Evolutionary conservation across 306 rosid species (phyloP), one percentile per base, ranked within the genome.

Genomic region (Prunus campanulata): DNA sequence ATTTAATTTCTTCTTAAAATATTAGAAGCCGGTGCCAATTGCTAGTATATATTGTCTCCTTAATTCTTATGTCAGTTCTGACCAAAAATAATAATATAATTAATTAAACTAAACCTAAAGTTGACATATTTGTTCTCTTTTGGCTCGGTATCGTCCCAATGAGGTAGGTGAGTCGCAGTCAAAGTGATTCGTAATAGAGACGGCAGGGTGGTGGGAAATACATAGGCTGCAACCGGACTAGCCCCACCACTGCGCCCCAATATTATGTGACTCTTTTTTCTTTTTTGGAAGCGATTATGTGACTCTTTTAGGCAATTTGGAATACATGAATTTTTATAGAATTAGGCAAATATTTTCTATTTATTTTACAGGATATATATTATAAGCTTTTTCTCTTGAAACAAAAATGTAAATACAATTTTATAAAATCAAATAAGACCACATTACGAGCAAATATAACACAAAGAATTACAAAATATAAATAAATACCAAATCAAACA

Each of bases 381-480:
- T 35, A 6, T 6, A 35, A 35, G 42, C 0, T 35, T 35, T 1
- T 35, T 35, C 0, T 35, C 0, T 5, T 35, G 1, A 6, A 6
- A 35, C 6, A 35, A 6, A 35, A 35, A 35, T 6, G 8, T 35
- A 35, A 35, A 6, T 35, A 30, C 8, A 35, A 35, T 5, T 35
- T 35, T 35, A 6, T 35, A 35, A 35, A 6, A 35, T 6, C 8
- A 35, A 35, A 6, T 6, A 35, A 35, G 0, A 7, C 2, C 8
- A 35, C 0, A 35, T 6, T 35, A 35, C 2, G 0, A 6, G 42
- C 0, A 6, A 1, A 35, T 0, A 6, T 1, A 35, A 6, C 42
- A 35, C 42, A 35, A 35, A 35, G 2, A 35, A 35, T 2, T 35
- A 35, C 8, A 35, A 35, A 35, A 35, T 6, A 35, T 35, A 35